Percentiles rank a stretch among this genome's conserved stretches.
These are phyloP conservation scores for Talaromyces amestolkiae DNA, from an alignment of 2,329 filamentous ascomycete species.

Conservation along the genomic window DNA sequence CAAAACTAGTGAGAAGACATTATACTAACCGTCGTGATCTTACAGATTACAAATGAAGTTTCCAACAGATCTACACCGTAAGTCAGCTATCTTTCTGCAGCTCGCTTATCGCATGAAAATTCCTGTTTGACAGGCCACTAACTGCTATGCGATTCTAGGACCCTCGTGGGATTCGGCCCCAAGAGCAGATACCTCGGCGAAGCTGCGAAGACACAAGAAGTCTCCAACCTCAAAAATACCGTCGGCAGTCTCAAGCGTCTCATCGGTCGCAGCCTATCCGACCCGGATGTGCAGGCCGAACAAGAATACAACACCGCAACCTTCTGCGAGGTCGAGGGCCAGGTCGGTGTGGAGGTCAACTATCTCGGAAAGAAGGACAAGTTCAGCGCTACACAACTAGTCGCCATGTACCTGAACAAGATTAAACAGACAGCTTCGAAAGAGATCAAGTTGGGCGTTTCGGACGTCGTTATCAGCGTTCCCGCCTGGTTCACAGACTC, in stretches of 20 bases:
- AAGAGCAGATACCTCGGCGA: constrained; percentile 94
- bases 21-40: background rate
- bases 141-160: constrained; percentile 51
- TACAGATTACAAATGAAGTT: constrained; percentile 95
- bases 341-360: constrained; percentile 89
- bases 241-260: constrained; percentile 90
- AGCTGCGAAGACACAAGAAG: constrained; percentile 95
- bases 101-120: constrained; percentile 7
- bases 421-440: constrained; percentile 81
- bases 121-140: constrained; percentile 5
- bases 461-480: constrained; percentile 89
- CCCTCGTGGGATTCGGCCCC: constrained; percentile 90
- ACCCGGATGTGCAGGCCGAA: constrained; percentile 91
- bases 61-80: constrained; percentile 98
- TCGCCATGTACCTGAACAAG: constrained; percentile 94
- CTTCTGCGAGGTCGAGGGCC: constrained; percentile 85
- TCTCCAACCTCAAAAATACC: constrained; percentile 99
- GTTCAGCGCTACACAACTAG: constrained; percentile 91
- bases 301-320: constrained; percentile 84
- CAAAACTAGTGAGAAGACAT: background rate
- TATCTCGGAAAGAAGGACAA: constrained; percentile 94
- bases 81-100: constrained; percentile 46
- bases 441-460: constrained; percentile 87
- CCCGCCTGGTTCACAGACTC: constrained; percentile 96
- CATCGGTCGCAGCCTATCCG: constrained; percentile 77